phyloP scores from a whole-genome alignment of 768 basidiomycete species.

The Filobasidium wieringae region DNA sequence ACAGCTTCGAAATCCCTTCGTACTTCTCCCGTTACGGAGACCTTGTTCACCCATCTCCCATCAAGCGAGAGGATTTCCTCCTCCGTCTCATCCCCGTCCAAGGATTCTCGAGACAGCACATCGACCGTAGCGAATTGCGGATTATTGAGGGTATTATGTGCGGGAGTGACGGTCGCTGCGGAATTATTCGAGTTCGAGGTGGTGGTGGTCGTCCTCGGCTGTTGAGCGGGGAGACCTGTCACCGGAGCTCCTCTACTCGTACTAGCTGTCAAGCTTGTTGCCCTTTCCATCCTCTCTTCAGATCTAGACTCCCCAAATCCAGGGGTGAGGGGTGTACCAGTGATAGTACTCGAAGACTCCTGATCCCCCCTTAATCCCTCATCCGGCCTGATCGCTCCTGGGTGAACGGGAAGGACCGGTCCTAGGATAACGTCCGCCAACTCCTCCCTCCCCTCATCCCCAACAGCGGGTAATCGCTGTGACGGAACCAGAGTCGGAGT shows the following conservation, averaged over 20 bases:
- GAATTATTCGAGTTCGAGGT: neutral
- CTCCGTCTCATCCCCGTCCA: constrained; percentile 54
- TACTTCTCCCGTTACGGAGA: constrained; percentile 1
- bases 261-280: too few species aligned
- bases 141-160: too few species aligned
- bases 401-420: neutral
- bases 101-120: constrained; percentile 39
- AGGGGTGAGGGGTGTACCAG: too few species aligned
- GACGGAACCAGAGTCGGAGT: neutral
- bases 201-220: neutral
- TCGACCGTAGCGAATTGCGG: constrained; percentile 8
- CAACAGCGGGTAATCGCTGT: neutral
- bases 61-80: constrained; percentile 42
- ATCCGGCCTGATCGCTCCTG: neutral
- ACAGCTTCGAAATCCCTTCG: neutral
- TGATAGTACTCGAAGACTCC: too few species aligned
- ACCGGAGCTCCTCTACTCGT: too few species aligned
- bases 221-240: too few species aligned
- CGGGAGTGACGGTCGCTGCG: neutral
- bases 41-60: constrained; percentile 17
- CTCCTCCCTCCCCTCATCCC: neutral
- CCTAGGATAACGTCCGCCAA: neutral
- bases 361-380: neutral
- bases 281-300: too few species aligned
- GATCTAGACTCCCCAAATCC: too few species aligned